Evolutionary conservation across 495 filamentous ascomycete genomes (phyloP).

Genomic region (Penicillium salamii): DNA sequence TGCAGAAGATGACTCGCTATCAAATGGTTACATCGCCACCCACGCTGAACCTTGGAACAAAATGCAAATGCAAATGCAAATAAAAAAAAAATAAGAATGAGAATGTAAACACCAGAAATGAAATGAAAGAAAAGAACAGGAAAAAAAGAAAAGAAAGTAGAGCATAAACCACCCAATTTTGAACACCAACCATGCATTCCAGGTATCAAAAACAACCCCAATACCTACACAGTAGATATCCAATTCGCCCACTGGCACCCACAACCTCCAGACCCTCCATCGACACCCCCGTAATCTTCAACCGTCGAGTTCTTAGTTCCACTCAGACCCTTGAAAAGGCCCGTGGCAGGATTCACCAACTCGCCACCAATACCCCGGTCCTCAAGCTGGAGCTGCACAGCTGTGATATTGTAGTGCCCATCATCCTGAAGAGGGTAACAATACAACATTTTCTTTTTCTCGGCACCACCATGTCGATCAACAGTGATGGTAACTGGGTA

Average conservation of each 20-base stretch:
- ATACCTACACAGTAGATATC: slow-evolving; percentile 12
- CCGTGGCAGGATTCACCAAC: slow-evolving; percentile 56
- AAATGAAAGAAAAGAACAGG: not conserved
- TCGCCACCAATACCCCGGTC: slow-evolving; percentile 57
- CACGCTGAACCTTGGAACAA: too few species aligned
- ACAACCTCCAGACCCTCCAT: slow-evolving; percentile 74
- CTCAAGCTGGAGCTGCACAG: slow-evolving; percentile 56
- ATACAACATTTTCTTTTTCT: slow-evolving; percentile 63
- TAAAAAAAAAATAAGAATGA: too few species aligned
- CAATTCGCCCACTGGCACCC: slow-evolving; percentile 73
- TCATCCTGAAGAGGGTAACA: slow-evolving; percentile 59
- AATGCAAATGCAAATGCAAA: too few species aligned
- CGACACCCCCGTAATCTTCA: slow-evolving; percentile 54
- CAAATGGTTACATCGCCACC: too few species aligned
- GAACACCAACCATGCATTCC: not conserved
- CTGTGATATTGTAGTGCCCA: slow-evolving; percentile 47
- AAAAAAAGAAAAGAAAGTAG: not conserved
- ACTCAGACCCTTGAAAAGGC: slow-evolving; percentile 37
- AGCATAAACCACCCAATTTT: not conserved
- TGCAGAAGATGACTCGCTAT: too few species aligned
- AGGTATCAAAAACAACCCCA: not conserved
- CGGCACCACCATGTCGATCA: slow-evolving; percentile 75
- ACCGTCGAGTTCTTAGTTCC: slow-evolving; percentile 17
- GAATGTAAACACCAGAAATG: not conserved
- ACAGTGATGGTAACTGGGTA: slow-evolving; percentile 79